Evolutionary conservation across 2,329 filamentous ascomycete species (phyloP), one percentile per base, ranked within the genome.

Genomic region (Penicillium paneum): DNA sequence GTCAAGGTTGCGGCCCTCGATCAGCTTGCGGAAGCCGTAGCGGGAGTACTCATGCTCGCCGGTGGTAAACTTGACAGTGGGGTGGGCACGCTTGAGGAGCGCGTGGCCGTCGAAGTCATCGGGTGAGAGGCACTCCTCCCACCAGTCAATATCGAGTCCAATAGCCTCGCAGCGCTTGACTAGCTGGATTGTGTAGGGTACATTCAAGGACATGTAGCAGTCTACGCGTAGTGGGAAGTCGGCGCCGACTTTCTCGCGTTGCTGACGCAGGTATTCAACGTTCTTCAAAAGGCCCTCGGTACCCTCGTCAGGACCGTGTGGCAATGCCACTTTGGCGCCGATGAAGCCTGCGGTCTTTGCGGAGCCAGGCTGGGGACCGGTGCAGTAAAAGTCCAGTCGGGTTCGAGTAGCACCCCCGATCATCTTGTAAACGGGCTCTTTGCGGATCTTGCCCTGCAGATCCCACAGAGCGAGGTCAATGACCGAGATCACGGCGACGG

Each of bases 131-230:
- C 91, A 95, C 78, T 97, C 92, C 78, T 97, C 92, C 91, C 91
- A 96, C 92, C 92, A 97, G 78, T 96, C 91, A 71, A 97, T 92
- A 73, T 93, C 83, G 62, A 96, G 82, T 63, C 91, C 86, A 64
- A 88, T 82, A 68, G 86, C 89, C 56, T 90, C 83, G 70, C 88
- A 91, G 48, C 87, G 88, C 76, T 92, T 89, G 57, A 89, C 92
- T 24, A 97, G 81, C 74, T 96, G 88, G 64, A 97, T 96, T 4
- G 90, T 96, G 77, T 97, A 97, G 1, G 89, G 79, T 26, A 97
- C 92, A 67, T 92, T 96, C 67, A 97, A 79, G 63, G 89, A 92
- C 92, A 97, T 97, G 77, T 96, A 97, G 80, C 92, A 97, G 77
- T 97, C 92, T 5, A 97, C 92, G 80, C 95, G 92, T 62, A 97